phyloP scores from a whole-genome alignment of 257 asterid species.

The Capsicum rhomboideum region DNA sequence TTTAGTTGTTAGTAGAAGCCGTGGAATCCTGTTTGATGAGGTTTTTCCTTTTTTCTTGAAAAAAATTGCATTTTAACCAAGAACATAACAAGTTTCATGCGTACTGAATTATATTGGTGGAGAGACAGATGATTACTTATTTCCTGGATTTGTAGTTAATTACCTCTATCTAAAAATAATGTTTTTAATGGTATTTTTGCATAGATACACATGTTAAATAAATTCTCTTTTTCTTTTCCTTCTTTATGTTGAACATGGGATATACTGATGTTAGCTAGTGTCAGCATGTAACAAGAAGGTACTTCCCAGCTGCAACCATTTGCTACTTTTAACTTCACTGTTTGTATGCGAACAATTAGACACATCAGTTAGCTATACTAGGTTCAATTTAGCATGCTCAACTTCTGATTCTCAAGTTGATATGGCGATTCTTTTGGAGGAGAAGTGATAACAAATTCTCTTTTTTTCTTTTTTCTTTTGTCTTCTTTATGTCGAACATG shows the following conservation, averaged over 20 bases:
- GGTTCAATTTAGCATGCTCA: not conserved
- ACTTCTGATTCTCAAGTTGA: not conserved
- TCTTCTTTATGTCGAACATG: no score
- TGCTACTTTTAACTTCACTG: not conserved
- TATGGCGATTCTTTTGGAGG: not conserved
- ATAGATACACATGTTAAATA: not conserved
- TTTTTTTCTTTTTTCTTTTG: no score
- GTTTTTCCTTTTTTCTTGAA: not conserved
- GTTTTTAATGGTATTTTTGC: not conserved
- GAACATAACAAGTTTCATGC: not conserved
- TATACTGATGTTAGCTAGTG: not conserved
- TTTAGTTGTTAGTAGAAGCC: not conserved
- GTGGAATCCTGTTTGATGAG: not conserved
- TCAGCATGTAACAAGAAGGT: not conserved
- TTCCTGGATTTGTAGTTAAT: not conserved
- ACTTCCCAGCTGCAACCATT: not conserved
- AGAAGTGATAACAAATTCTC: no score
- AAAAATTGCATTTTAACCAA: not conserved
- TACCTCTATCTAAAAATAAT: not conserved
- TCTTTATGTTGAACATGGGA: not conserved
- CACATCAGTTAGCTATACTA: not conserved
- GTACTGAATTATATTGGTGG: not conserved
- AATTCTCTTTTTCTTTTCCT: not conserved
- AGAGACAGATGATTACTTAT: not conserved
- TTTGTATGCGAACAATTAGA: not conserved